Base-by-base conservation (phyloP, 1,284 basidiomycete species). In the Cryptococcus wingfieldii region DNA sequence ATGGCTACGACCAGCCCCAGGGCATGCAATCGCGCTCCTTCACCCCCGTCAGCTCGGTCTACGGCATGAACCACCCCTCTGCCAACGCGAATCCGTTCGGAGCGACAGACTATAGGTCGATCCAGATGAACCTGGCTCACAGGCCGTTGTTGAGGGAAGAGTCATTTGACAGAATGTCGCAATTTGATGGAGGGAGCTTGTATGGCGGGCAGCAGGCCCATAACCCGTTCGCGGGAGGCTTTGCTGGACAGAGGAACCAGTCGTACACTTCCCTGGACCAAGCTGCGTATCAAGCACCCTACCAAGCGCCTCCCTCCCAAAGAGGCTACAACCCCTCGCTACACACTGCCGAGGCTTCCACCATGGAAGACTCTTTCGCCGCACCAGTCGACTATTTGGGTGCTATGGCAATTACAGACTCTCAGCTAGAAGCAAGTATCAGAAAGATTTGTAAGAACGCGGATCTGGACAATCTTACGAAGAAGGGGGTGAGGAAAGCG, bases 391-490 rank as follows among this genome's bases (percentile, higher is more conserved):
- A 46, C 47, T 51, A 54, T 31, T 14, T 61, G 71, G 38, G 80
- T 78, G 38, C 78, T 74, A 28, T 86, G 84, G 4, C 82, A 79
- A 12, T 76, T 27, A 63, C 64, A 2, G 87, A 91, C 61, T 76
- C 76, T 4, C 88, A 90, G 50, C 79, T 95, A 14, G 88, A 91
- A 59, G 78, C 77, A 9, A 83, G 84, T 4, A 86, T 94, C 4
- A 80, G 86, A 55, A 81, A 84, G 34, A 82, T 94, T 42, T 79
- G 95, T 54, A 81, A 81, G 18, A 78, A 79, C 23, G 90, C 90
- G 0, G 90, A 96, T 76, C 79, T 96, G 53, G 90, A 91, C 69
- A 85, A 84, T 19, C 82, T 95, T 55, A 95, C 92, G 49, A 96
- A 96, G 80, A 85, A 91, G 64, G 87, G 87, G 64, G 86, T 97